Conservation (phyloP, 148 eudicot species). For the Fagopyrum tataricum region DNA sequence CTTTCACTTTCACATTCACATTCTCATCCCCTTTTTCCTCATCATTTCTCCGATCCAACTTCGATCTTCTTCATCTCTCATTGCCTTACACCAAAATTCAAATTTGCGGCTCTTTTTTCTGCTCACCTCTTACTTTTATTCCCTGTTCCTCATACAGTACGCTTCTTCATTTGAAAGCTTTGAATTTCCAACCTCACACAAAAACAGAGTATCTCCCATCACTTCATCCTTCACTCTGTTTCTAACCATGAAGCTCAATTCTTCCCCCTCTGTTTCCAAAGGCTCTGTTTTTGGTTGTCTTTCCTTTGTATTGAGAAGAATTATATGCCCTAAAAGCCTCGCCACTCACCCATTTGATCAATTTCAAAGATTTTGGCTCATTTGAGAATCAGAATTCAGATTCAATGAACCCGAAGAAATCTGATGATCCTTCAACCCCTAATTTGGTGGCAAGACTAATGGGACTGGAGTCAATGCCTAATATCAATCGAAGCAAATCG, state of each 20-base stretch:
- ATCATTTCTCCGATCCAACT: neutral
- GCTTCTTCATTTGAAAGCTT: neutral
- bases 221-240: no score
- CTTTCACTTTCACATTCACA: slow-evolving; percentile 8
- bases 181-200: slow-evolving; percentile 14
- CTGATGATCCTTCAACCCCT: slow-evolving; percentile 31
- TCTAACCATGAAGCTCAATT: slow-evolving; percentile 10
- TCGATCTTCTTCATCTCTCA: neutral
- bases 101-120: slow-evolving; percentile 1
- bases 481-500: slow-evolving; percentile 15
- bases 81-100: neutral
- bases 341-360: slow-evolving; percentile 13
- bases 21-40: neutral
- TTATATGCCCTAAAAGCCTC: slow-evolving; percentile 1
- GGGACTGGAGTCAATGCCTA: slow-evolving; percentile 64
- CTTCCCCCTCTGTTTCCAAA: slow-evolving; percentile 4
- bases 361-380: neutral
- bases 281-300: slow-evolving; percentile 6
- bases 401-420: slow-evolving; percentile 17
- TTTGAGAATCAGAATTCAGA: neutral
- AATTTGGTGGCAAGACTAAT: slow-evolving; percentile 69
- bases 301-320: neutral
- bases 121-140: neutral
- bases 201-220: neutral
- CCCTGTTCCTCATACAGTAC: neutral